Percentiles rank a stretch among this genome's conserved stretches.
Evolutionary conservation across 2,329 filamentous ascomycete genomes (phyloP).

Genomic region (Clarireedia paspali): DNA sequence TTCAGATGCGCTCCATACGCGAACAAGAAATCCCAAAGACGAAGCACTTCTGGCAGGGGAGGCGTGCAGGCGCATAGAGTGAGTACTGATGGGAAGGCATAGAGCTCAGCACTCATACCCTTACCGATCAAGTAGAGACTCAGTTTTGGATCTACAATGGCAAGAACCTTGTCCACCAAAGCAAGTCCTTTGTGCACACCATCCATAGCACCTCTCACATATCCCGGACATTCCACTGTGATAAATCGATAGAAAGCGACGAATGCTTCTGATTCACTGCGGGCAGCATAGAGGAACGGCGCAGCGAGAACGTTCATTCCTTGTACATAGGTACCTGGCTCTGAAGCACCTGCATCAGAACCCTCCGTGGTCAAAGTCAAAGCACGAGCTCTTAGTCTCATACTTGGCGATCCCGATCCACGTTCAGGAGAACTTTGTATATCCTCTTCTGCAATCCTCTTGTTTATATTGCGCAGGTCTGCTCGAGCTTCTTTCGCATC

Average conservation of each 20-base stretch:
- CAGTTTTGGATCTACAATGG: conserved; percentile 84
- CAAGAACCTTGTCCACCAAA: conserved; percentile 84
- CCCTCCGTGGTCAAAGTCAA: conserved; percentile 56
- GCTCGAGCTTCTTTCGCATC: conserved; percentile 53
- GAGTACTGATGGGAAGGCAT: conserved; percentile 90
- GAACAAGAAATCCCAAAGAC: conserved; percentile 95
- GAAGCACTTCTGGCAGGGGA: conserved; percentile 83
- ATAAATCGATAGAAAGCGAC: conserved; percentile 83
- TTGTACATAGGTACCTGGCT: conserved; percentile 87
- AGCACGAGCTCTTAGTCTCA: conserved; percentile 43
- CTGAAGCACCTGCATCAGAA: conserved; percentile 50
- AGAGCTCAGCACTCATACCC: conserved; percentile 85
- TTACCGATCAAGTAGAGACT: conserved; percentile 78
- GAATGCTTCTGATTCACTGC: conserved; percentile 92
- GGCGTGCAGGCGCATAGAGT: conserved; percentile 95
- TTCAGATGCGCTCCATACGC: conserved; percentile 94
- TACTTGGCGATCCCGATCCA: conserved; percentile 18
- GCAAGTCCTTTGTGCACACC: conserved; percentile 89
- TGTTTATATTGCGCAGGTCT: conserved; percentile 10
- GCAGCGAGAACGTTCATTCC: conserved; percentile 98
- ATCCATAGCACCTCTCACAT: conserved; percentile 94
- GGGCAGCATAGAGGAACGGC: conserved; percentile 88
- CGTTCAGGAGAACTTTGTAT: conserved; percentile 26
- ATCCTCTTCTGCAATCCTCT: conserved; percentile 18
- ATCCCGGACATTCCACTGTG: conserved; percentile 81